Base-by-base conservation (phyloP, 306 rosid genomes). In the Pyrus pyrifolia region DNA sequence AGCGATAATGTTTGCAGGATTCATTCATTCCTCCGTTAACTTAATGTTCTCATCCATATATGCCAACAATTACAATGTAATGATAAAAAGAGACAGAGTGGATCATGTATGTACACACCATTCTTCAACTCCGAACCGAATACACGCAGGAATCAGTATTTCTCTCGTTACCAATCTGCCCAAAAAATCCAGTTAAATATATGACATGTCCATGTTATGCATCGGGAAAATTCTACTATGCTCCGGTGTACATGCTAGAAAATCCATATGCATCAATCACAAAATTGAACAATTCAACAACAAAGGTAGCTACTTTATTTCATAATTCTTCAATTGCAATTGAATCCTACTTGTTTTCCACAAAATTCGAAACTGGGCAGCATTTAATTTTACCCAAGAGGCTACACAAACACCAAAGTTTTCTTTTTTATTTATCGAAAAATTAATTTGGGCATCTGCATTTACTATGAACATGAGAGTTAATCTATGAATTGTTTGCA, bases 41-140 rank as follows among this genome's bases (percentile, higher is more conserved):
- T 42, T 67, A 25, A 65, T 70, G 61, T 10, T 18, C 63, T 51
- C 45, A 30, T 35, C 9, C 6, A 72, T 8, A 33, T 59, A 5
- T 13, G 21, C 77, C 31, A 44, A 25, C 8, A 55, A 55, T 35
- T 25, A 25, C 8, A 55, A 55, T 8, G 11, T n/a, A 72, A 38
- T 9, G 30, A 18, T 38, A 58, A 8, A 5, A 68, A 61, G 69
- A 27, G 29, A 27, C 9, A 61, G 21, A 29, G 44, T 44, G 59
- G 58, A 74, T 42, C 70, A 18, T 61, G 53, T 18, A 27, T 45
- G 35, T 18, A 74, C 77, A 29, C 59, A 73, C 78, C 78, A 74
- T 74, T 74, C 57, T 61, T 27, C 78, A 74, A 44, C 45, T 15
- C 69, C 8, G 69, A 61, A 44, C 68, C 6, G 21, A 29, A 61